Conservation (phyloP, 768 basidiomycete genomes). For the Filobasidium wieringae region DNA sequence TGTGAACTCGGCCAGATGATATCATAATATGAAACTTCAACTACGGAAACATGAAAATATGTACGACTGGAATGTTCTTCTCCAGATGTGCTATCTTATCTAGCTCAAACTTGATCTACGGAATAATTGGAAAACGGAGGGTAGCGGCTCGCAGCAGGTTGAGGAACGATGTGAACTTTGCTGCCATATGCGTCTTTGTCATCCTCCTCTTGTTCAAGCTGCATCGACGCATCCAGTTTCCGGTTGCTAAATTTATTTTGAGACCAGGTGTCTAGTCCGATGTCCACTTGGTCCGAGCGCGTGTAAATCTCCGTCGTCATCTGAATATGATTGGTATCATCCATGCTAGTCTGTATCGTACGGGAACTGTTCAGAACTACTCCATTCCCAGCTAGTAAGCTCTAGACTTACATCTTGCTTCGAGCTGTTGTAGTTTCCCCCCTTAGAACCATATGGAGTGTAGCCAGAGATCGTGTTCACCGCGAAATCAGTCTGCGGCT, state of each 20-base stretch:
- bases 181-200: not conserved
- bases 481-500: not conserved
- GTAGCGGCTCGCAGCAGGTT: too few species aligned
- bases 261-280: not conserved
- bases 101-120: too few species aligned
- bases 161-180: not conserved
- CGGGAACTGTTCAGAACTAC: not conserved
- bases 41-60: too few species aligned
- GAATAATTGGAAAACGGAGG: too few species aligned
- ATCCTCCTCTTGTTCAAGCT: not conserved
- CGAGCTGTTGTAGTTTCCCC: not conserved
- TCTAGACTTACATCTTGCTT: too few species aligned
- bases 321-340: not conserved
- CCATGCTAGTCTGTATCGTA: not conserved
- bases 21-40: too few species aligned
- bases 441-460: too few species aligned
- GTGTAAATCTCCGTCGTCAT: constrained; percentile 9
- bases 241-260: not conserved
- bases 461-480: not conserved
- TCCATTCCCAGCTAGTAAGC: too few species aligned
- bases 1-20: too few species aligned
- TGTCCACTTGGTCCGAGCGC: not conserved
- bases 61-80: too few species aligned
- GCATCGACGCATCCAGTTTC: not conserved
- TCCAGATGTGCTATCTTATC: too few species aligned